Conservation (phyloP, 495 filamentous ascomycete species). For the Evansstolkia leycettana region DNA sequence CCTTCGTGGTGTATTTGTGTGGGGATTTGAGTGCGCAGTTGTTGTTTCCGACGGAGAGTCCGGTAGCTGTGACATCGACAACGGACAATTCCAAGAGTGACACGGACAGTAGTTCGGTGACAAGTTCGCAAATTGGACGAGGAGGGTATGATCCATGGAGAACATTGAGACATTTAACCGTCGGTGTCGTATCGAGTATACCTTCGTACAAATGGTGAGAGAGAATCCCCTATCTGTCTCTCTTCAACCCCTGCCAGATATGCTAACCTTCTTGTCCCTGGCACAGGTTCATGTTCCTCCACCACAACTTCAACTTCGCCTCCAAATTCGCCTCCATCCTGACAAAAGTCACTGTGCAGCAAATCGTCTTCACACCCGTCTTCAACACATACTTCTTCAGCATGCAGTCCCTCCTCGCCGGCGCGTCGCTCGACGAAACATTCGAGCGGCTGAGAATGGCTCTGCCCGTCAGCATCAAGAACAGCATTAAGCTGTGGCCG, state of each 20-base stretch:
- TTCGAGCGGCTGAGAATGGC: constrained; percentile 61
- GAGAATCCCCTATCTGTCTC: neutral
- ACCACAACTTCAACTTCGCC: constrained; percentile 66
- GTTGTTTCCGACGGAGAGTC: constrained; percentile 27
- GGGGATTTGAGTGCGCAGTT: constrained; percentile 74
- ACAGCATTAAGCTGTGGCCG: constrained; percentile 84
- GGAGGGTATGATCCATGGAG: constrained; percentile 56
- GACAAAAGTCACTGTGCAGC: constrained; percentile 72
- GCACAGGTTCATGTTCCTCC: constrained; percentile 81
- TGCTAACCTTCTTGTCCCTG: constrained; percentile 2
- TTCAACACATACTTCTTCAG: constrained; percentile 93
- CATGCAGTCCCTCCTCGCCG: constrained; percentile 55
- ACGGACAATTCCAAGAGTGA: constrained; percentile 2
- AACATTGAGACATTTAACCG: constrained; percentile 57
- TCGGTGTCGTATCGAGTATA: constrained; percentile 59
- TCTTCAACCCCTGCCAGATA: constrained; percentile 1
- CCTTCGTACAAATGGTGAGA: constrained; percentile 80
- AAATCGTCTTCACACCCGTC: constrained; percentile 68
- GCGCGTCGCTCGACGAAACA: constrained; percentile 45
- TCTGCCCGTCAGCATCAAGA: constrained; percentile 62
- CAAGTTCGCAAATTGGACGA: no score
- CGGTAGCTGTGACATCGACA: constrained; percentile 3
- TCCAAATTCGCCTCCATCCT: constrained; percentile 56
- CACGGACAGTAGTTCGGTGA: constrained; percentile 3
- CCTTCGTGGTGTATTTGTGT: constrained; percentile 64